Evolutionary conservation across 73 alveolate genomes (phyloP).

Genomic region (Breviolum minutum): DNA sequence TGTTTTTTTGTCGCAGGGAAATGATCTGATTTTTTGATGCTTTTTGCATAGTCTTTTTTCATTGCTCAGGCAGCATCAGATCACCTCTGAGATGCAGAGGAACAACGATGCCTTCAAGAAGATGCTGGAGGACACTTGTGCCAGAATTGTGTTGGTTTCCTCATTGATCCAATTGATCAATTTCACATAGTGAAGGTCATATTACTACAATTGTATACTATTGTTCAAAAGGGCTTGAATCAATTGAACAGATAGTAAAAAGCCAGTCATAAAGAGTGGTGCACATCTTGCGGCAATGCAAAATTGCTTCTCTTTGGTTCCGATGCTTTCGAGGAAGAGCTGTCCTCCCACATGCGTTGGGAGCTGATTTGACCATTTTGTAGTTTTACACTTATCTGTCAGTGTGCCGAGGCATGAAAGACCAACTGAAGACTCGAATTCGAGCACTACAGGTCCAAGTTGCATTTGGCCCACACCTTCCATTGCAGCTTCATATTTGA

Average conservation of each 20-base stretch:
- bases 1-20: neutral
- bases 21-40: neutral
- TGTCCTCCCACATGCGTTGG: conserved; percentile 82
- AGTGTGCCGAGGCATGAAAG: conserved; percentile 45
- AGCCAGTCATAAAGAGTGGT: neutral
- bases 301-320: neutral
- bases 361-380: neutral
- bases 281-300: neutral
- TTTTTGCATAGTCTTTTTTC: neutral
- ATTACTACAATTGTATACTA: no score
- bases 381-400: neutral
- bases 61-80: conserved; percentile 51
- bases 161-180: no score
- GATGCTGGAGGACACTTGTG: conserved; percentile 57
- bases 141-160: neutral
- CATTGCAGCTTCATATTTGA: no score
- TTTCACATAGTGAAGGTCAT: no score
- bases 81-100: conserved; percentile 83
- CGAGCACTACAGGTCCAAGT: conserved; percentile 62
- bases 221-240: no score
- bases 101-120: conserved; percentile 83
- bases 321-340: conserved; percentile 28
- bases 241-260: neutral
- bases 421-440: conserved; percentile 71
- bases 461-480: neutral